These are phyloP conservation scores for Umbelopsis isabellina DNA, from an alignment of 192 early-diverging fungal genomes.

Conservation along the genomic window DNA sequence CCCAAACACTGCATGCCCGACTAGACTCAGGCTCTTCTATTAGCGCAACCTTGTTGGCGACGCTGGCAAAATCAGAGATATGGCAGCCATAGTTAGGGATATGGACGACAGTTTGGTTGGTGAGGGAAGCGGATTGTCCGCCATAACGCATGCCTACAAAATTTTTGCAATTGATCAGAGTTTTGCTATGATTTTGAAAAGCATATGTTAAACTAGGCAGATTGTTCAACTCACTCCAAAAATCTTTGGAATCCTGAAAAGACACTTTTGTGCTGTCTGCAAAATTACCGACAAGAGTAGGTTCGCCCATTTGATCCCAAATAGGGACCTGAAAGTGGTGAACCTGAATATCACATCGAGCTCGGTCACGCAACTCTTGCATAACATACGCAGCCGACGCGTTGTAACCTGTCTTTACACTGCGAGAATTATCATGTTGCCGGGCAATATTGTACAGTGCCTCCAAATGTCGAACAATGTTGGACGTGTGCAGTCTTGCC, in stretches of 20 bases:
- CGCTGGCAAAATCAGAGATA: conserved; percentile 41
- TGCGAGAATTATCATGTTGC: conserved; percentile 44
- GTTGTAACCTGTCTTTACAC: conserved; percentile 45
- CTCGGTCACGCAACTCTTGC: conserved; percentile 47
- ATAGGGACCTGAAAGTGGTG: conserved; percentile 52
- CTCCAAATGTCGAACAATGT: conserved; percentile 38
- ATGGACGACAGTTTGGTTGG: conserved; percentile 42
- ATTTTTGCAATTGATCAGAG: too few relatives aligned
- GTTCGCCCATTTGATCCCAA: conserved; percentile 43
- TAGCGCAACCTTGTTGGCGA: conserved; percentile 55
- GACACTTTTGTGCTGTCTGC: conserved; percentile 15
- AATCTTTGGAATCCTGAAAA: conserved; percentile 51
- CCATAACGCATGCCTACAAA: conserved; percentile 59
- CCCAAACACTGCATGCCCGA: conserved; percentile 53
- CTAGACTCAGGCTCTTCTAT: conserved; percentile 39
- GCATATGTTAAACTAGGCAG: not conserved
- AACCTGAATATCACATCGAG: conserved; percentile 50
- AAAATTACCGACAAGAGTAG: conserved; percentile 39
- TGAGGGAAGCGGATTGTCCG: conserved; percentile 52
- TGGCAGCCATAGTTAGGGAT: conserved; percentile 52
- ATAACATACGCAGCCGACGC: conserved; percentile 66
- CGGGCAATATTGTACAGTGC: conserved; percentile 40
- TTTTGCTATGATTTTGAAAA: too few relatives aligned
- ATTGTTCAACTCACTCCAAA: conserved; percentile 44
- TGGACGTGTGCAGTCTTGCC: not conserved